Evolutionary conservation across 208 protist species (phyloP), one percentile per base, ranked within the genome.

Genomic region (Herpetomonas muscarum): DNA sequence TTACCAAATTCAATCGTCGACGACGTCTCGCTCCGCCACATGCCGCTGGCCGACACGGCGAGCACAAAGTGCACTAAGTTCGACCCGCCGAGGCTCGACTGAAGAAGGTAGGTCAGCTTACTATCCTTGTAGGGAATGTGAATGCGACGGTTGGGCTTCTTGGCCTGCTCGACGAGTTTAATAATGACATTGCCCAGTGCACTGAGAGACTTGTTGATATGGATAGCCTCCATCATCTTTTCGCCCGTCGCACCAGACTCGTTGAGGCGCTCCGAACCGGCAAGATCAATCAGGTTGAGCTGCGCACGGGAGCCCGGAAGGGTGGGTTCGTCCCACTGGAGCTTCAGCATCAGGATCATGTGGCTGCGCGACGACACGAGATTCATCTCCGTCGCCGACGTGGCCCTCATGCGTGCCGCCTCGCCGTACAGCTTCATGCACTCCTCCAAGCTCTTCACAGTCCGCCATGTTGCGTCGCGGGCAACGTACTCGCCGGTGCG

Each of bases 141-240:
- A 17, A 90, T 76, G 49, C 85, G 85, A 32, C 76, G 77, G 32
- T 80, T 81, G 6, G 70, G 77, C 30, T 80, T 57, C 64, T 93
- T 92, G 5, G 79, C 79, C 60, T 93, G 82, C 72, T 97, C 87
- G 36, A 94, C 87, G 10, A 97, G 75, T 21, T 92, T 91, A 19
- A 52, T 83, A 9, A 98, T 85, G 4, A 98, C 96, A 58, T 96
- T 95, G 31, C 92, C 90, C 6, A 98, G 74, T 12, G 96, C 92
- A 36, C 87, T 92, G 31, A 98, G 85, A 3, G 89, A 97, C 59
- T 96, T 94, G 79, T 98, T 98, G 56, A 98, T 98, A 52, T 87
- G 74, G 37, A 93, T 90, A 9, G 92, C 87, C 76, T 98, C 93
- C 72, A 78, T 92, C 72, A 97, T 84, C 37, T 51, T 64, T 26